Percentiles rank a stretch among this genome's conserved stretches.
These are phyloP conservation scores for Phyllosticta capitalensis DNA, from an alignment of 2,329 filamentous ascomycete genomes.

Conservation along the genomic window DNA sequence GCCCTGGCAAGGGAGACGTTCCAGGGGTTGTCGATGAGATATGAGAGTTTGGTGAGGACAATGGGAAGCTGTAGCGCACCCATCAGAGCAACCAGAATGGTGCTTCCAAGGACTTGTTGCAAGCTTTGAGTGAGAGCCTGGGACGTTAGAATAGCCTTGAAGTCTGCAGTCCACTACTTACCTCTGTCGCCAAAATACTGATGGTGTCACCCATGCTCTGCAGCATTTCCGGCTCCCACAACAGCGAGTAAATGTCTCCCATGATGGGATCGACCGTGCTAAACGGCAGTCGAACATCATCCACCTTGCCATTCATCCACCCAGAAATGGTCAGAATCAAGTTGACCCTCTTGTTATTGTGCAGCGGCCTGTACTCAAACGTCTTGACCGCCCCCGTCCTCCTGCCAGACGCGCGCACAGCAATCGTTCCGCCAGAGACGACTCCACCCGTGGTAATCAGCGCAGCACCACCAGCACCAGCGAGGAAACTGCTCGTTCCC, in stretches of 20 bases:
- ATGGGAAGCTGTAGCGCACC: conserved; percentile 86
- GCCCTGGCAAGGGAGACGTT: conserved; percentile 90
- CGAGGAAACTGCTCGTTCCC: conserved; percentile 80
- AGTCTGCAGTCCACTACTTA: too few relatives aligned
- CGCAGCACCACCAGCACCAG: conserved; percentile 83
- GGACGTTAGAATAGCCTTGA: too few relatives aligned
- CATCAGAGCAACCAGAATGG: conserved; percentile 83
- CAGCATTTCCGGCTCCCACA: conserved; percentile 98
- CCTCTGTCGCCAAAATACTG: conserved; percentile 95
- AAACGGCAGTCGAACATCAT: conserved; percentile 90
- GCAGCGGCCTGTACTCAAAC: conserved; percentile 90
- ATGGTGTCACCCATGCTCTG: conserved; percentile 97
- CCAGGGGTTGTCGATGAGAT: conserved; percentile 98
- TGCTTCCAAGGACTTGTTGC: conserved; percentile 88
- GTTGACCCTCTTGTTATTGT: conserved; percentile 97
- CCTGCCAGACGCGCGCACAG: conserved; percentile 72
- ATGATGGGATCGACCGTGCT: conserved; percentile 96
- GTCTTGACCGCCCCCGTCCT: conserved; percentile 88
- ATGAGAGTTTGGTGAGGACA: conserved; percentile 84
- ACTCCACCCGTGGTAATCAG: conserved; percentile 87
- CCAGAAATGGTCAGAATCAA: conserved; percentile 90
- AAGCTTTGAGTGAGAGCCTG: conserved; percentile 90
- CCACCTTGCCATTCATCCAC: conserved; percentile 97
- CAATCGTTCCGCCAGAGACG: conserved; percentile 78
- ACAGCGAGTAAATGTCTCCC: conserved; percentile 93